A percentile compares a stretch with the other conserved stretches of the same genome.
These are phyloP conservation scores for Mortierella sp. DNA, from an alignment of 371 early-diverging fungal species.

Conservation along the genomic window DNA sequence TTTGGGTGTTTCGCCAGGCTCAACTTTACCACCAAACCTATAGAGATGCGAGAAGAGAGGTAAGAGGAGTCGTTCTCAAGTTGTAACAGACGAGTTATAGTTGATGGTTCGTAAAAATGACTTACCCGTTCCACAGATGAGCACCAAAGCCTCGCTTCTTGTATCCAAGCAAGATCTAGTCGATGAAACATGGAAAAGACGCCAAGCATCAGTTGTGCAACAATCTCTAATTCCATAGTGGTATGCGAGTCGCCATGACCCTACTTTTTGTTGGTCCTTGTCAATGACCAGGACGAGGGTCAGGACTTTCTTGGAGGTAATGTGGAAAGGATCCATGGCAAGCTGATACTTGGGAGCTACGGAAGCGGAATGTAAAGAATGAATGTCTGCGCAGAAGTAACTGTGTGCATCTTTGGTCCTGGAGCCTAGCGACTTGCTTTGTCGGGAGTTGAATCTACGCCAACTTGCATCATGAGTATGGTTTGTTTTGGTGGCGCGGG, in stretches of 20 bases:
- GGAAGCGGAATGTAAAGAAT: no score
- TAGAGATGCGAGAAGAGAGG: neutral
- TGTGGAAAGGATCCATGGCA: constrained; percentile 31
- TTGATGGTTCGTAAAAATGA: no score
- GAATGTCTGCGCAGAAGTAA: no score
- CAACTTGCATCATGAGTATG: no score
- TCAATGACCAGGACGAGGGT: constrained; percentile 48
- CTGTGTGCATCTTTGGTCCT: no score
- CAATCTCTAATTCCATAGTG: neutral
- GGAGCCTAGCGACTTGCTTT: no score
- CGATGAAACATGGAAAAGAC: constrained; percentile 12
- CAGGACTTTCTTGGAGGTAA: constrained; percentile 48
- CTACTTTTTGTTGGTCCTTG: constrained; percentile 35
- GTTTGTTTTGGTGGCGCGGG: no score
- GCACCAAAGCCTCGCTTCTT: constrained; percentile 83
- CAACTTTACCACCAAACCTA: constrained; percentile 80
- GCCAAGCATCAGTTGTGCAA: neutral
- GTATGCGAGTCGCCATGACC: neutral
- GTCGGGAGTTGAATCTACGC: no score
- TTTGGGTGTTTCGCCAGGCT: constrained; percentile 70
- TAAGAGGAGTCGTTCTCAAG: neutral
- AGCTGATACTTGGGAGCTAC: no score
- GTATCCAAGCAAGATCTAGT: constrained; percentile 74
- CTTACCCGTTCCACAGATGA: constrained; percentile 71
- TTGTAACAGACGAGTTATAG: no score